phyloP scores from a whole-genome alignment of 2,329 filamentous ascomycete genomes.

The Penicillium oxalicum region DNA sequence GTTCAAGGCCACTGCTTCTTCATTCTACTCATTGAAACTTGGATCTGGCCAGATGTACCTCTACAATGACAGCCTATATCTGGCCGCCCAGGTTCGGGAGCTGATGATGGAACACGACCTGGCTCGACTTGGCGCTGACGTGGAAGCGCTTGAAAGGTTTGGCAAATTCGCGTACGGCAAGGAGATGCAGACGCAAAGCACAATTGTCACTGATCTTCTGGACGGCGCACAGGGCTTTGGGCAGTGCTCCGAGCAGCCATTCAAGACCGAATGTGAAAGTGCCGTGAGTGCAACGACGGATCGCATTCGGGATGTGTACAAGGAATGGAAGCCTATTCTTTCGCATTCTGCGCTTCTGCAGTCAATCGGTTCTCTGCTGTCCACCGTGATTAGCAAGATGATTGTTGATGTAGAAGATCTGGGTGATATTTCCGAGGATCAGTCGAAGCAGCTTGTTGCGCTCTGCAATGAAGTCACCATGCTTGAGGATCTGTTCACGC shows the following conservation, averaged over 20 bases:
- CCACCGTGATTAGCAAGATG: slow-evolving; percentile 53
- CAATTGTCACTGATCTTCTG: slow-evolving; percentile 56
- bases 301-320: slow-evolving; percentile 51
- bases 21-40: slow-evolving; percentile 41
- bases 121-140: slow-evolving; percentile 49
- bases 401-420: slow-evolving; percentile 59
- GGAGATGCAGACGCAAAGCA: slow-evolving; percentile 61
- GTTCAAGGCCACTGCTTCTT: slow-evolving; percentile 46
- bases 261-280: slow-evolving; percentile 54
- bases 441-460: slow-evolving; percentile 53
- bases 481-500: slow-evolving; percentile 53
- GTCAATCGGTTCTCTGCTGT: slow-evolving; percentile 54
- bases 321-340: slow-evolving; percentile 53
- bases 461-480: slow-evolving; percentile 53
- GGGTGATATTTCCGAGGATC: slow-evolving; percentile 57
- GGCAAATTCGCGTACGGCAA: slow-evolving; percentile 56
- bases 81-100: slow-evolving; percentile 49
- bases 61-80: slow-evolving; percentile 58
- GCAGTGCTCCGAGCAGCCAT: slow-evolving; percentile 54
- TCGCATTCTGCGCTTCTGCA: slow-evolving; percentile 57
- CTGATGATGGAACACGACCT: slow-evolving; percentile 44
- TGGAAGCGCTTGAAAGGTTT: slow-evolving; percentile 53
- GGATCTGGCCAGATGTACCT: slow-evolving; percentile 56
- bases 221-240: slow-evolving; percentile 59
- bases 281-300: slow-evolving; percentile 55